Conservation (phyloP, 805 yeast genomes). For the Candida krabiensis region DNA sequence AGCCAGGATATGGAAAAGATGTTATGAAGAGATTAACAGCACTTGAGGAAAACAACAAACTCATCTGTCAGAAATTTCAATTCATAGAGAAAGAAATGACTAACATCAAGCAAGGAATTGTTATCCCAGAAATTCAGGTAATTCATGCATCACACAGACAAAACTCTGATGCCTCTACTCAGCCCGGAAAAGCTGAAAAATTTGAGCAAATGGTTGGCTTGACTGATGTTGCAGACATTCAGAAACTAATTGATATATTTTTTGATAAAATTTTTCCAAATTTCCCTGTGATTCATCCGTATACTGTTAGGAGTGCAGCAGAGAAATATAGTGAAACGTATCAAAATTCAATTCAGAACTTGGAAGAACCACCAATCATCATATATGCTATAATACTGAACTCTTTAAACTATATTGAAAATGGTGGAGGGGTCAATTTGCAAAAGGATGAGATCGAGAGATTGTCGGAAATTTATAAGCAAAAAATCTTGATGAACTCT, state of each 20-base stretch:
- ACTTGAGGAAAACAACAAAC: constrained; percentile 10
- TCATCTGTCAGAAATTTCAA: constrained; percentile 2
- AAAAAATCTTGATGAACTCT: constrained; percentile 21
- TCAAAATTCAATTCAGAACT: neutral
- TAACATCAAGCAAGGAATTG: neutral
- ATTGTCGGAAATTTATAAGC: constrained; percentile 16
- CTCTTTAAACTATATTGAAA: constrained; percentile 13
- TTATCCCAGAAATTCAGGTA: neutral
- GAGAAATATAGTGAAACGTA: too few species aligned
- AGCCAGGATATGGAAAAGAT: constrained; percentile 27
- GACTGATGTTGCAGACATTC: constrained; percentile 3
- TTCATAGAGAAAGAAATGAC: constrained; percentile 3
- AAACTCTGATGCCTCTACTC: too few species aligned
- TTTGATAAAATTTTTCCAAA: constrained; percentile 11
- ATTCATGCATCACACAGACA: too few species aligned
- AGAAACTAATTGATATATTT: constrained; percentile 4
- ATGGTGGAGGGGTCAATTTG: constrained; percentile 1
- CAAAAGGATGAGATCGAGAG: constrained; percentile 3
- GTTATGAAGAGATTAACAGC: constrained; percentile 14
- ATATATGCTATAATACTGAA: constrained; percentile 20
- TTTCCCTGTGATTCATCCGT: constrained; percentile 20
- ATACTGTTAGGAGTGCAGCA: constrained; percentile 1
- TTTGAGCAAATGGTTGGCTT: constrained; percentile 4
- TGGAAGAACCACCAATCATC: constrained; percentile 12
- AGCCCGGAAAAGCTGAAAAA: too few species aligned